phyloP scores from a whole-genome alignment of 176 grass and related monocot species.

The Hordeum marinum region DNA sequence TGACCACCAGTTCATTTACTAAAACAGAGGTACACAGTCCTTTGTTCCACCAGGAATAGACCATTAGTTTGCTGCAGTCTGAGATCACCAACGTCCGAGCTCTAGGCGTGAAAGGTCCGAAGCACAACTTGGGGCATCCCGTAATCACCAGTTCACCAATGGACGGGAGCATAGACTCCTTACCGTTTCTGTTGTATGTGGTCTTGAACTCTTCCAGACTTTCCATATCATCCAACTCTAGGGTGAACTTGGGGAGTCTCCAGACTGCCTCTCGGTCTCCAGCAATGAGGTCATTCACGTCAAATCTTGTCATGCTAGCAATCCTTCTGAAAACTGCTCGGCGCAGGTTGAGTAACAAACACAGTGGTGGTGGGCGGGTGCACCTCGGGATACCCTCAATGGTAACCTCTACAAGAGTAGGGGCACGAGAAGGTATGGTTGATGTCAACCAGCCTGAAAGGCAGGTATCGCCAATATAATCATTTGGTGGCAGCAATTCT shows the following conservation, averaged over 20 bases:
- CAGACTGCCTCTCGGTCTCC: not conserved
- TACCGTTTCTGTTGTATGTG: not conserved
- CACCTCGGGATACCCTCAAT: not conserved
- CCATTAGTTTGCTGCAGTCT: too few relatives aligned
- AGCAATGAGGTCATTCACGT: not conserved
- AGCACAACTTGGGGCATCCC: not conserved
- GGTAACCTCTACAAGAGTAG: not conserved
- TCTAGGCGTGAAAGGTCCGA: too few relatives aligned
- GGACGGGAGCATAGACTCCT: not conserved
- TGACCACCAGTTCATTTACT: too few relatives aligned
- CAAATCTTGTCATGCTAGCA: not conserved
- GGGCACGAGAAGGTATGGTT: not conserved
- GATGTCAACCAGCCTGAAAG: not conserved
- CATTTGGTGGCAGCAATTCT: not conserved
- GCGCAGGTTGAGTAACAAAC: not conserved
- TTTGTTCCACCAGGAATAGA: too few relatives aligned
- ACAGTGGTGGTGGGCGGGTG: not conserved
- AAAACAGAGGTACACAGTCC: too few relatives aligned
- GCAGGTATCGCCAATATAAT: not conserved
- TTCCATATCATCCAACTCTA: not conserved
- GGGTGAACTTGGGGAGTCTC: not conserved
- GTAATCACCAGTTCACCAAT: not conserved
- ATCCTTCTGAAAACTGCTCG: not conserved
- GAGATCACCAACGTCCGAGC: too few relatives aligned
- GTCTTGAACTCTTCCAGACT: not conserved